Conservation (phyloP, 2,329 filamentous ascomycete genomes). For the Ascochyta pisi region DNA sequence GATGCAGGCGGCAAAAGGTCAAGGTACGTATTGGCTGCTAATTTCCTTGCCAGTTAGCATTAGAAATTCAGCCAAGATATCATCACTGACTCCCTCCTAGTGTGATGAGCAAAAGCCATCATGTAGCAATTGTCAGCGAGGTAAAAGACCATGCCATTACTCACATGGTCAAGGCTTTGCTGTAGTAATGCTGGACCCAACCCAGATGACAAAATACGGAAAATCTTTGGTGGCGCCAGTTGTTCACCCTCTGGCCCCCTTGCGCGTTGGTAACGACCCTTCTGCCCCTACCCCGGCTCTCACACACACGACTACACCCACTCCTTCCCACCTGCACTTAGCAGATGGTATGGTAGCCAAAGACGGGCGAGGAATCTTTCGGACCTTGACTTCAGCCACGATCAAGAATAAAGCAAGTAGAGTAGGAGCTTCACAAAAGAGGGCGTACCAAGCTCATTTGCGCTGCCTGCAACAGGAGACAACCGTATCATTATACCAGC, state of each 20-base stretch:
- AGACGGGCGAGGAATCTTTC: constrained; percentile 4
- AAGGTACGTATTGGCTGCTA: neutral
- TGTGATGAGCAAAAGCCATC: constrained; percentile 11
- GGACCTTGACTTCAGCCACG: neutral
- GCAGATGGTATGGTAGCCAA: neutral
- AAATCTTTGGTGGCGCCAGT: neutral
- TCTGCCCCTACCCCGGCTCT: neutral
- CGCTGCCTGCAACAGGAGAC: neutral
- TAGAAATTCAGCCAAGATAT: neutral
- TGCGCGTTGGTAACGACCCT: neutral
- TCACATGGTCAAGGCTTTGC: neutral
- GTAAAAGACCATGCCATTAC: constrained; percentile 1
- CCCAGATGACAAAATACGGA: constrained; percentile 11
- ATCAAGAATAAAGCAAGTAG: neutral
- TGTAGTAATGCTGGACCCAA: constrained; percentile 11
- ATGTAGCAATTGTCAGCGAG: constrained; percentile 3
- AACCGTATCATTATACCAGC: neutral
- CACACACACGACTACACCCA: neutral
- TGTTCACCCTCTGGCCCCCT: neutral
- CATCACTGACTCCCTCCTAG: neutral
- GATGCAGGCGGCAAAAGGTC: constrained; percentile 9
- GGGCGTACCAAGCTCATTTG: neutral
- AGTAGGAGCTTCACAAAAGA: neutral
- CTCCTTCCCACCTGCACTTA: neutral
- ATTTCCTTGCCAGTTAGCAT: too few species aligned